phyloP scores from a whole-genome alignment of 148 eudicot species.

The Arbutus unedo region DNA sequence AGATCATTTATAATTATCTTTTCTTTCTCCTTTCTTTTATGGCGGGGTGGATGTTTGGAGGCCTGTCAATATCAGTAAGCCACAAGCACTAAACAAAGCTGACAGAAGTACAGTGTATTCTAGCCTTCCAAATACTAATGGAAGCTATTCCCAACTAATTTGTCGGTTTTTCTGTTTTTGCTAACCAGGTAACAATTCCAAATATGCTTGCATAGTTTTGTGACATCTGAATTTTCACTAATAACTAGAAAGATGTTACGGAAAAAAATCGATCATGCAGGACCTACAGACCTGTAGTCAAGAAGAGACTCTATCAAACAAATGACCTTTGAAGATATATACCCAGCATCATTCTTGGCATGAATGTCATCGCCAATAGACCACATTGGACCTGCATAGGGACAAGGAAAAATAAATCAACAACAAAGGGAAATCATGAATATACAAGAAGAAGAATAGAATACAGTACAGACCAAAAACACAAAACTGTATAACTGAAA shows the following conservation, averaged over 20 bases:
- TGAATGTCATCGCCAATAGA: slow-evolving; percentile 33
- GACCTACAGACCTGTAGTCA: slow-evolving; percentile 51
- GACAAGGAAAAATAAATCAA: slow-evolving; percentile 5
- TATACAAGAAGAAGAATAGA: background rate
- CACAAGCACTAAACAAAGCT: background rate
- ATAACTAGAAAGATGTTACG: background rate
- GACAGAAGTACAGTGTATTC: background rate
- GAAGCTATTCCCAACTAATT: background rate
- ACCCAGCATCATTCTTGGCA: slow-evolving; percentile 36
- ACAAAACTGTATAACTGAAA: slow-evolving; percentile 1
- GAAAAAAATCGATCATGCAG: background rate
- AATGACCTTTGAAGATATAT: slow-evolving; percentile 51
- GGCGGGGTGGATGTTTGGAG: background rate
- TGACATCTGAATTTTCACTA: background rate
- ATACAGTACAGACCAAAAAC: background rate
- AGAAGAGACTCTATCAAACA: slow-evolving; percentile 69
- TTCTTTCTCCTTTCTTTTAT: background rate
- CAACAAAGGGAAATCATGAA: background rate
- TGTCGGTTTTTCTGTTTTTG: background rate
- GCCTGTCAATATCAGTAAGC: background rate
- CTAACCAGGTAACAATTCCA: background rate
- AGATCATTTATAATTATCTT: background rate
- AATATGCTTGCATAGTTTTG: background rate
- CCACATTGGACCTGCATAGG: slow-evolving; percentile 35
- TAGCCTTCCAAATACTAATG: background rate